Base-by-base conservation (phyloP, 2,329 filamentous ascomycete species). In the Chaetomiaceae sp. region DNA sequence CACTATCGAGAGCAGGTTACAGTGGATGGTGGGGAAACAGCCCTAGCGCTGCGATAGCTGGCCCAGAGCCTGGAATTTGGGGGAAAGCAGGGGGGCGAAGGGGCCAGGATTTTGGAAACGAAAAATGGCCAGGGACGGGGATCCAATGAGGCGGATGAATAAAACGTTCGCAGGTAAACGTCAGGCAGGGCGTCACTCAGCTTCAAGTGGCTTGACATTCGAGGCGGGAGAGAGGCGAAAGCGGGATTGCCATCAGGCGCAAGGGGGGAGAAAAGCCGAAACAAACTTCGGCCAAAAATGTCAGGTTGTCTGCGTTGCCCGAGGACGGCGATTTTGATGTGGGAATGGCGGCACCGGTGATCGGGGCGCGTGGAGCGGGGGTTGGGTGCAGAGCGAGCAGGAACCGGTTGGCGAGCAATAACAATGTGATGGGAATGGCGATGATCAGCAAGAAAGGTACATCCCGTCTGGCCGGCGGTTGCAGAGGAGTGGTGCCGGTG, bases 341-440 rank as follows among this genome's bases (percentile, higher is more conserved):
- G n/a, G n/a, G n/a, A n/a, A 27, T 7, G 19, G 14, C 4, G 20
- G 37, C 17, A 16, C 9, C 16, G 7, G 34, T n/a, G n/a, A 27
- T 34, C 39, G 20, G n/a, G n/a, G n/a, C n/a, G n/a, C n/a, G n/a
- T n/a, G n/a, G n/a, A 6, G 31, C 35, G 39, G 50, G 12, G 37
- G 17, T 27, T 25, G 45, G 16, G 44, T 40, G 37, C 42, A 25
- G 30, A 12, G 13, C 41, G 44, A 30, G 48, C 44, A 50, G 49
- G 30, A 47, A 44, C 45, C 38, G 44, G 46, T 42, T 50, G 35
- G 46, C 21, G 42, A 31, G 44, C 35, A 48, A 44, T n/a, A n/a
- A 33, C 9, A 12, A n/a, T 12, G 12, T 7, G 6, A 39, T 44
- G 37, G 39, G 27, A 27, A 16, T 14, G 41, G 33, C 27, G 40